Conservation (phyloP, 306 rosid genomes). For the Begonia loranthoides region DNA sequence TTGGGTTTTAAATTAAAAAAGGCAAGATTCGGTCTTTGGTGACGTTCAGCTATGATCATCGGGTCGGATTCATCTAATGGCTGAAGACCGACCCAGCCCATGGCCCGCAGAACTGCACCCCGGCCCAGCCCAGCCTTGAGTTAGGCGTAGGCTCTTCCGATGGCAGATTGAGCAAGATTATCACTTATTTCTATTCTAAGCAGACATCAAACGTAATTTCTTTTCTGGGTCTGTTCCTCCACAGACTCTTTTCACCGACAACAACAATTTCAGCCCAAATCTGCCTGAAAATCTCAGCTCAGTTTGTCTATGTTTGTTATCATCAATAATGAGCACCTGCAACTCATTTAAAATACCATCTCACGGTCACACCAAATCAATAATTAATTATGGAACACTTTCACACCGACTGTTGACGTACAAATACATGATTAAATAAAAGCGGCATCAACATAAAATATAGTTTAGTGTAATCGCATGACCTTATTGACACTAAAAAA, state of each 20-base stretch:
- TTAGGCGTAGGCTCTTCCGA: constrained; percentile 24
- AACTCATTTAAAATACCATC: constrained; percentile 28
- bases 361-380: constrained; percentile 17
- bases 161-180: too few species aligned
- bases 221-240: constrained; percentile 28
- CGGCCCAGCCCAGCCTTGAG: constrained; percentile 26
- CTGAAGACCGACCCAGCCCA: neutral
- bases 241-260: constrained; percentile 22
- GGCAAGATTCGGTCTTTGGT: too few species aligned
- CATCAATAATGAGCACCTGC: constrained; percentile 30
- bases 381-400: constrained; percentile 16
- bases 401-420: constrained; percentile 26
- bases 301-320: constrained; percentile 16
- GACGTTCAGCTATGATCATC: too few species aligned
- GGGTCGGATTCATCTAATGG: too few species aligned
- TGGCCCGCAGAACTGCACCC: constrained; percentile 19
- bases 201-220: constrained; percentile 25
- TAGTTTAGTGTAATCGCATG: too few species aligned
- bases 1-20: too few species aligned
- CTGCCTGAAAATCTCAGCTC: constrained; percentile 23
- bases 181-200: constrained; percentile 17
- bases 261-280: constrained; percentile 18
- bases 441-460: constrained; percentile 3
- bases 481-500: too few species aligned
- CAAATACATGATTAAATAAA: constrained; percentile 21